Evolutionary conservation across 108 stramenopile species (phyloP), one percentile per base, ranked within the genome.

Genomic region (Cylindrotheca fusiformis): DNA sequence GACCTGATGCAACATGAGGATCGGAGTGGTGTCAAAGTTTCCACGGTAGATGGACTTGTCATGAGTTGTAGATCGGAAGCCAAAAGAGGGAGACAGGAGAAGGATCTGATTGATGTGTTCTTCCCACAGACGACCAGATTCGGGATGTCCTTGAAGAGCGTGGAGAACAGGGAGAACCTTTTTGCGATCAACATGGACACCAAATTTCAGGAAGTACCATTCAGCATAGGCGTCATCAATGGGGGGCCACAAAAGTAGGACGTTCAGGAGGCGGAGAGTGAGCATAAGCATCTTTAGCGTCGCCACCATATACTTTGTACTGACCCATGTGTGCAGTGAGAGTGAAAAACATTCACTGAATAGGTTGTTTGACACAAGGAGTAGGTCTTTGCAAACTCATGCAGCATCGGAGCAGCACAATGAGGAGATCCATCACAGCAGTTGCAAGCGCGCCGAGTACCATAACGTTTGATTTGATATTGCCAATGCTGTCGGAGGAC

Each of bases 1-100:
- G 0, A 80, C 76, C 28, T 84, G 83, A 1, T 77, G 69, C 0
- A 55, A 36, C 14, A 84, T 36, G 18, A 84, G n/a, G n/a, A n/a
- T n/a, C n/a, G n/a, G n/a, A n/a, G n/a, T n/a, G n/a, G n/a, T n/a
- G n/a, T n/a, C n/a, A n/a, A 62, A 28, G 36, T 36, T 32, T n/a
- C 32, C 70, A 48, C 54, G 57, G 28, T 66, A 72, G 2, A 72
- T 32, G 65, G 59, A 66, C 1, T 49, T 58, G n/a, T 77, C 78
- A 49, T 79, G 78, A 0, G 60, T 68, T 1, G 74, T 78, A 0
- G 72, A 55, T 1, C 6, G 52, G 50, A 78, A 65, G 6, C 52
- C 58, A n/a, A 74, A 4, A 1, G 32, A 2, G 4, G 44, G 44
- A n/a, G 2, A 3, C 0, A 18, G 24, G 5, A 83, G 64, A 20